Conservation (phyloP, 2,329 filamentous ascomycete species). For the Verticillium dahliae region DNA sequence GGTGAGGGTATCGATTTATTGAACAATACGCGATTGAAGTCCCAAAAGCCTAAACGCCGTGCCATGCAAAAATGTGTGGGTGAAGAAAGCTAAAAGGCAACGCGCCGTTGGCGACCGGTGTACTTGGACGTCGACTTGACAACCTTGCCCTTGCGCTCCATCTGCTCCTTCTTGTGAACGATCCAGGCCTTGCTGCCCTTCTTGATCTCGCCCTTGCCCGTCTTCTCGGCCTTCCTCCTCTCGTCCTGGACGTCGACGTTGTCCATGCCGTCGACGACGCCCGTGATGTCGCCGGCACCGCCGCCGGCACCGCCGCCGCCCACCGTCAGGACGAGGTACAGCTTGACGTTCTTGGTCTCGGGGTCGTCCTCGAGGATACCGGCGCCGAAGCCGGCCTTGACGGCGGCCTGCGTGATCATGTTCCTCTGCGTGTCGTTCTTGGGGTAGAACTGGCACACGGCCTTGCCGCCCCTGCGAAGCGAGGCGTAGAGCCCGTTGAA, state of each 20-base stretch:
- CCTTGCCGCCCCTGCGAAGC: slow-evolving; percentile 75
- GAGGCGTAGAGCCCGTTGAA: slow-evolving; percentile 89
- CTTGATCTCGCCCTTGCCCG: slow-evolving; percentile 48
- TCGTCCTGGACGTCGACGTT: slow-evolving; percentile 76
- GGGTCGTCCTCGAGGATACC: slow-evolving; percentile 93
- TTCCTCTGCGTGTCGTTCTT: slow-evolving; percentile 87
- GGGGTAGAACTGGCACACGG: slow-evolving; percentile 96
- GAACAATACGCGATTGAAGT: slow-evolving; percentile 2
- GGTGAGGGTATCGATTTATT: slow-evolving; percentile 10
- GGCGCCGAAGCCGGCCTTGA: slow-evolving; percentile 91
- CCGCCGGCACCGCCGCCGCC: slow-evolving; percentile 51
- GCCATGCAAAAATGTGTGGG: slow-evolving; percentile 6
- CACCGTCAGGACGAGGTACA: slow-evolving; percentile 92
- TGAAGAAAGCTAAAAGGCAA: slow-evolving; percentile 54
- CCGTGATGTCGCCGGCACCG: slow-evolving; percentile 73
- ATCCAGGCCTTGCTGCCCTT: slow-evolving; percentile 88
- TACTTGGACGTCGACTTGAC: slow-evolving; percentile 92
- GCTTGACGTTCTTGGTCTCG: slow-evolving; percentile 91
- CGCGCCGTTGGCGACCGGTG: slow-evolving; percentile 79
- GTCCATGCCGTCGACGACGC: slow-evolving; percentile 83
- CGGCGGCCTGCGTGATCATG: slow-evolving; percentile 87
- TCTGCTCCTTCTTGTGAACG: slow-evolving; percentile 81
- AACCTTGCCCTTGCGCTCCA: slow-evolving; percentile 90
- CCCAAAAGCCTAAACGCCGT: slow-evolving; percentile 13
- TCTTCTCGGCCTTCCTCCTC: slow-evolving; percentile 42